These are phyloP conservation scores for Tetradesmus lagerheimii DNA, from an alignment of 139 green algal species.

Conservation along the genomic window DNA sequence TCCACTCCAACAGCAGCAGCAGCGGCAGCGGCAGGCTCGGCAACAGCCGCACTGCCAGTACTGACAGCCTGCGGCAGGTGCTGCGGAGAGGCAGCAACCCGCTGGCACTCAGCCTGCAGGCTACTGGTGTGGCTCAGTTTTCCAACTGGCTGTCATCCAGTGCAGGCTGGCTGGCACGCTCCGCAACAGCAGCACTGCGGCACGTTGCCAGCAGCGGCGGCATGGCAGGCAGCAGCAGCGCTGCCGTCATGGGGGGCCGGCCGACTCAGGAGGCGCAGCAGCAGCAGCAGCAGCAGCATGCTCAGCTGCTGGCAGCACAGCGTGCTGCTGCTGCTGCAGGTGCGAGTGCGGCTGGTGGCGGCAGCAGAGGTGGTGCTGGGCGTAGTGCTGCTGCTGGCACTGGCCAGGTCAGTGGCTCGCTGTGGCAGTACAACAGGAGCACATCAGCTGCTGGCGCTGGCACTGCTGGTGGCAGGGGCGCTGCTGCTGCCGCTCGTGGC, in stretches of 20 bases:
- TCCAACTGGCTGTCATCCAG: background rate
- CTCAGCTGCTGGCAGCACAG: background rate
- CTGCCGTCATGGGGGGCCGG: background rate
- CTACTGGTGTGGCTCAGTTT: background rate
- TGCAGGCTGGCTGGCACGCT: background rate
- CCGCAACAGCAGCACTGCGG: constrained; percentile 6
- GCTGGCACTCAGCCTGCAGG: background rate
- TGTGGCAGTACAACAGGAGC: background rate
- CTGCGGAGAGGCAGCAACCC: background rate
- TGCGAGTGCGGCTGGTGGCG: background rate
- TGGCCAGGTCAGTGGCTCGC: background rate
- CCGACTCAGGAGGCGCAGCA: background rate
- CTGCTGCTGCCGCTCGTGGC: background rate
- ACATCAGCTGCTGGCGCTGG: background rate
- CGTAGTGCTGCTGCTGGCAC: background rate
- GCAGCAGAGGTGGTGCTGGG: background rate
- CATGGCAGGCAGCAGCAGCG: background rate
- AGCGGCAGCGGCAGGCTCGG: background rate
- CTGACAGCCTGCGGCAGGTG: background rate
- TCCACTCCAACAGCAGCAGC: background rate
- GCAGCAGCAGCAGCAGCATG: background rate
- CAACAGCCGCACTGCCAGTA: background rate
- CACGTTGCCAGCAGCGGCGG: background rate
- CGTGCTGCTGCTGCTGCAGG: background rate
- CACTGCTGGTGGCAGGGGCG: background rate